Conservation (phyloP, 768 basidiomycete genomes). For the Kondoa malvinella region DNA sequence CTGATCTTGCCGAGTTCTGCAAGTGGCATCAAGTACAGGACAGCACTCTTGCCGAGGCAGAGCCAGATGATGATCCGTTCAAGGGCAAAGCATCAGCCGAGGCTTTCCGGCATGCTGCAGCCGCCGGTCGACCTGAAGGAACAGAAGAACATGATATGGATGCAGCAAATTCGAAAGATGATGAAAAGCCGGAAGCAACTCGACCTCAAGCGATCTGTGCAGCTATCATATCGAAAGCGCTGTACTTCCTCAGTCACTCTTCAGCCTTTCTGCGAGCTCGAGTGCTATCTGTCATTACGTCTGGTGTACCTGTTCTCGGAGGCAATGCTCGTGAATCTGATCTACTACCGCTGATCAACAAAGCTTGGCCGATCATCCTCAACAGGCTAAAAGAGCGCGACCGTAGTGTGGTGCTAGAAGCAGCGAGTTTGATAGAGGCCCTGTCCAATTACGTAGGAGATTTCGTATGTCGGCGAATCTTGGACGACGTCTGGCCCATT, state of each 20-base stretch:
- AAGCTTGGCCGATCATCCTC: conserved; percentile 84
- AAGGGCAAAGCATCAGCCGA: conserved; percentile 28
- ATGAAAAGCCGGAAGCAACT: conserved; percentile 37
- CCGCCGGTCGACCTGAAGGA: conserved; percentile 37
- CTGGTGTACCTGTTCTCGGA: conserved; percentile 52
- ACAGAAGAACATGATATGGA: conserved; percentile 43
- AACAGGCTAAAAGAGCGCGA: conserved; percentile 51
- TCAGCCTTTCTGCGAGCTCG: conserved; percentile 71
- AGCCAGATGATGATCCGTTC: conserved; percentile 32
- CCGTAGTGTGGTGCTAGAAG: conserved; percentile 54
- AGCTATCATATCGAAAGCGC: conserved; percentile 68
- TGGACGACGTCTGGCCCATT: conserved; percentile 91
- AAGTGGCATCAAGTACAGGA: neutral
- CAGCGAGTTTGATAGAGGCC: conserved; percentile 54
- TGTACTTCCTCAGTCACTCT: conserved; percentile 78
- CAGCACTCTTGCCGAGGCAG: conserved; percentile 26
- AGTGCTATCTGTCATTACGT: conserved; percentile 56
- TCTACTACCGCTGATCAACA: conserved; percentile 67
- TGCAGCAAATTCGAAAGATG: conserved; percentile 36
- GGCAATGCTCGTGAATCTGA: conserved; percentile 41
- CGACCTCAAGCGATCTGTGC: conserved; percentile 58
- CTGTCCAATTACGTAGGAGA: conserved; percentile 54
- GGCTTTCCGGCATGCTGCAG: neutral
- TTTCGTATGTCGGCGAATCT: conserved; percentile 67
- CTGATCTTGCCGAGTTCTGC: neutral